Evolutionary conservation across 2,329 filamentous ascomycete species (phyloP).

Genomic region (Chaetothyriales sp.): DNA sequence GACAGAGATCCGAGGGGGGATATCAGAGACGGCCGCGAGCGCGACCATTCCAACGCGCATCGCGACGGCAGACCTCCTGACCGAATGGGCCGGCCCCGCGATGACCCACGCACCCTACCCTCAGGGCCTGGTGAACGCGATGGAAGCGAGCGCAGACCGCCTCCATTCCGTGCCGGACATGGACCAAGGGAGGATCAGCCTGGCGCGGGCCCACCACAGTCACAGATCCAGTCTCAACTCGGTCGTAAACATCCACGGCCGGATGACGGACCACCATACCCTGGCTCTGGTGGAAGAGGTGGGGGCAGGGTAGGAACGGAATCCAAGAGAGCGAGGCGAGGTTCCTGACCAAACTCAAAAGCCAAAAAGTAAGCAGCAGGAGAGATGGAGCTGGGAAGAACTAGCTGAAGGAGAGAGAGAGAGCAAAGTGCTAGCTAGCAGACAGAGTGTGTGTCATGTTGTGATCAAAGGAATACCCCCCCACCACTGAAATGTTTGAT

Average conservation of each 20-base stretch:
- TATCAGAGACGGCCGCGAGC: slow-evolving; percentile 10
- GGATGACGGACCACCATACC: slow-evolving; percentile 16
- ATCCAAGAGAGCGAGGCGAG: slow-evolving; percentile 28
- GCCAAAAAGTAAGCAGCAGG: too few species aligned
- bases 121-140: slow-evolving; percentile 4
- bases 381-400: too few species aligned
- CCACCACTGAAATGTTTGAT: too few species aligned
- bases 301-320: slow-evolving; percentile 27
- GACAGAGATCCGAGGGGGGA: slow-evolving; percentile 10
- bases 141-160: slow-evolving; percentile 9
- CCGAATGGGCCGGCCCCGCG: slow-evolving; percentile 4
- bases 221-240: neutral
- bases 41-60: slow-evolving; percentile 2
- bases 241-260: slow-evolving; percentile 26
- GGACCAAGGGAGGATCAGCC: slow-evolving; percentile 23
- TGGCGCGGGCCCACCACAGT: slow-evolving; percentile 19
- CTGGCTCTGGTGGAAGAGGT: slow-evolving; percentile 20
- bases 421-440: too few species aligned
- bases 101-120: neutral
- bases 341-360: slow-evolving; percentile 20
- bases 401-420: too few species aligned
- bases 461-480: too few species aligned
- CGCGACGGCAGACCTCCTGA: slow-evolving; percentile 7
- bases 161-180: slow-evolving; percentile 19
- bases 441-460: too few species aligned